Base-by-base conservation (phyloP, 495 filamentous ascomycete genomes). In the Wilcoxina mikolae region DNA sequence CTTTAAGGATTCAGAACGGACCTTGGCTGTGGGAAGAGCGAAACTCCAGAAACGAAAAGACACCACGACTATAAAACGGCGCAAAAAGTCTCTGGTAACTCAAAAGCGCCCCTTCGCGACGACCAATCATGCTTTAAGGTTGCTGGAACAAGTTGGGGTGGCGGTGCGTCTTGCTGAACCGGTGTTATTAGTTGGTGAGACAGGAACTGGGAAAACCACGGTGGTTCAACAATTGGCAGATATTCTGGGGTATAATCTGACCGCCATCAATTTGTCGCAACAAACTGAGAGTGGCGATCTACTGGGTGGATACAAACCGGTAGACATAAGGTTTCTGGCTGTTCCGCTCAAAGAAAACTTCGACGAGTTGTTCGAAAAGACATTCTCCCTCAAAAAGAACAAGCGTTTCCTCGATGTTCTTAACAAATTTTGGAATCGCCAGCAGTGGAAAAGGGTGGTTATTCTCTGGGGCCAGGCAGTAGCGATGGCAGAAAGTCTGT, bases 191-290 rank as follows among this genome's bases (percentile, higher is more conserved):
- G 91, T 99, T 33, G 93, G 93, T 57, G 93, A 99, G 70, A 99
- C 93, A 2, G 93, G 93, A 69, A 94, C 91, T 47, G 93, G 93
- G 62, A 99, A 99, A 69, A 99, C 93, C 1, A 89, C 89, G 1
- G 81, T 90, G 11, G 80, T 99, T 42, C 93, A 99, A 64, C 87
- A 95, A 60, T 72, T 99, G 54, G 88, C 93, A 2, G 78, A 83
- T 27, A 72, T 82, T 15, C 75, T 93, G 26, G 82, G 89, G 0
- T 80, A 83, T 57, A 87, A 87, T 57, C 76, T 99, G 2, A 82
- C 83, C 0, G 84, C 88, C 0, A 83, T 96, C 58, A 99, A 99
- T 66, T 66, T 99, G 60, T 96, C 93, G 0, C 93, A 99, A 66
- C 93, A 99, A 63, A 96, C 89, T 66, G 93, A 99, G 70, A 85